Conservation (phyloP, 768 basidiomycete species). For the Hygrophoropsis aurantiaca region DNA sequence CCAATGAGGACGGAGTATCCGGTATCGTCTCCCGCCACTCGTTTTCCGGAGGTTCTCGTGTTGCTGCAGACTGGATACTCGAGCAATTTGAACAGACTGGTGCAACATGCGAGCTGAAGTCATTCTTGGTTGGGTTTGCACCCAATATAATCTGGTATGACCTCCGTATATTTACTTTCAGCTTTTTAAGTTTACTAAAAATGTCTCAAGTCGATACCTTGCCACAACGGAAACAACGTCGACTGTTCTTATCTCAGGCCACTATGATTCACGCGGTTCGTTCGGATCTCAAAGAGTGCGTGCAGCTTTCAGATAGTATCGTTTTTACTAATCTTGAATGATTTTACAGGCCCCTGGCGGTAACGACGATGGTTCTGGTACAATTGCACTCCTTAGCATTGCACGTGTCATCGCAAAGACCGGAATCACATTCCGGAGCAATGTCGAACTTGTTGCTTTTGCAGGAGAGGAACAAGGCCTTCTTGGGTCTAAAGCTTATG, state of each 20-base stretch:
- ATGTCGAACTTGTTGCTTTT: slow-evolving; percentile 80
- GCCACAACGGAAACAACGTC: slow-evolving; percentile 55
- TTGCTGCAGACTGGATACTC: slow-evolving; percentile 77
- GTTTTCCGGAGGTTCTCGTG: slow-evolving; percentile 63
- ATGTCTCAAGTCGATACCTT: slow-evolving; percentile 59
- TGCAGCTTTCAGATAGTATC: not conserved
- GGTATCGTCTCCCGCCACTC: slow-evolving; percentile 81
- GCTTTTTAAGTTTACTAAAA: too few species aligned
- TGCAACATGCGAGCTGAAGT: slow-evolving; percentile 64
- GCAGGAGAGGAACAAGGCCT: slow-evolving; percentile 94
- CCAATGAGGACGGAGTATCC: slow-evolving; percentile 77
- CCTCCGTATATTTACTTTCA: not conserved
- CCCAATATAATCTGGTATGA: slow-evolving; percentile 86
- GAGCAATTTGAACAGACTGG: slow-evolving; percentile 71
- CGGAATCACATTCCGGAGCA: slow-evolving; percentile 67
- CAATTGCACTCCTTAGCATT: slow-evolving; percentile 74
- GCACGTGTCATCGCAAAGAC: slow-evolving; percentile 70
- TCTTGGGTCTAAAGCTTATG: slow-evolving; percentile 74
- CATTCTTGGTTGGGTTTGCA: slow-evolving; percentile 71
- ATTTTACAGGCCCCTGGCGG: slow-evolving; percentile 42
- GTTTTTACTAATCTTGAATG: not conserved
- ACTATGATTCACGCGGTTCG: slow-evolving; percentile 90
- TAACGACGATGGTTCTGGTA: slow-evolving; percentile 66
- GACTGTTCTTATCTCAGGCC: slow-evolving; percentile 75
- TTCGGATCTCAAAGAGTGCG: slow-evolving; percentile 68